Conservation (phyloP, 2,329 filamentous ascomycete genomes). For the Calonectria montana region DNA sequence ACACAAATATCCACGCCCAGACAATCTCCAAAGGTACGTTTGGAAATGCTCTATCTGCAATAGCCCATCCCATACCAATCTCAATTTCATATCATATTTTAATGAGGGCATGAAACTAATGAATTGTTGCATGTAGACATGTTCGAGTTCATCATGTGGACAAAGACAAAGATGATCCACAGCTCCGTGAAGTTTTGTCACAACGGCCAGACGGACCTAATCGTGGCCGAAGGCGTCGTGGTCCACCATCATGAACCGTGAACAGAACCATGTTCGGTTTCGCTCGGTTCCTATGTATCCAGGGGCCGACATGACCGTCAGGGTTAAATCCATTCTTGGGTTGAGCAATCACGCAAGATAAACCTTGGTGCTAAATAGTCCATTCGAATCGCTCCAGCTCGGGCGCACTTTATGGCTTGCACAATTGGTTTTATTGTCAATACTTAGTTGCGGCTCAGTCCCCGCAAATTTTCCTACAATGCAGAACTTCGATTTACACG, state of each 20-base stretch:
- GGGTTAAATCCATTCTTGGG: background rate
- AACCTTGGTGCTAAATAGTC: background rate
- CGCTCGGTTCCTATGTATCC: background rate
- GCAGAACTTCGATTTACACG: slow-evolving; percentile 12
- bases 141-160: slow-evolving; percentile 93
- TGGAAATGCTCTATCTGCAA: slow-evolving; percentile 13
- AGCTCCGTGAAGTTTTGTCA: slow-evolving; percentile 83
- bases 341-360: background rate
- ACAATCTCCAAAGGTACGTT: slow-evolving; percentile 90
- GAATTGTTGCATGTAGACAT: slow-evolving; percentile 68
- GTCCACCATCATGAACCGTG: slow-evolving; percentile 49
- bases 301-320: background rate
- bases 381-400: background rate
- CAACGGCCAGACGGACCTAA: slow-evolving; percentile 87
- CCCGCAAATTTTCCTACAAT: background rate
- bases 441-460: background rate
- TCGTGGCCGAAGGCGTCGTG: slow-evolving; percentile 80
- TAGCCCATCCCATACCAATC: background rate
- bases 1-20: slow-evolving; percentile 93
- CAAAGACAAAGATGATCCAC: slow-evolving; percentile 87
- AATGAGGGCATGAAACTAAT: slow-evolving; percentile 21
- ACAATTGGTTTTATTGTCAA: background rate
- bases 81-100: background rate
- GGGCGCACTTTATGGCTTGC: background rate
- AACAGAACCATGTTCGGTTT: background rate